Evolutionary conservation across 257 asterid genomes (phyloP).

Genomic region (Anisodus acutangulus): DNA sequence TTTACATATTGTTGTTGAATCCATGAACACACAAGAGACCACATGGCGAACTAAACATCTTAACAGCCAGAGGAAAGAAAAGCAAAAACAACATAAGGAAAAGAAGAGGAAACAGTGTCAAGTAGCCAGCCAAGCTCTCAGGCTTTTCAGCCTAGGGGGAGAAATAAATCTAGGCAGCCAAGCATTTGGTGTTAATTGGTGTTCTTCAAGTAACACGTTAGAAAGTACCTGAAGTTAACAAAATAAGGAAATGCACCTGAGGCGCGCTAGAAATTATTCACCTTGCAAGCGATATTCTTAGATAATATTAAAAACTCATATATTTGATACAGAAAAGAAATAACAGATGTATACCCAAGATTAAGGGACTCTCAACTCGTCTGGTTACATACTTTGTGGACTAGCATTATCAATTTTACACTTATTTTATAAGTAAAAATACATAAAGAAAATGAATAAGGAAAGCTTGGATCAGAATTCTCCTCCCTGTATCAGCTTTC

Average conservation of each 20-base stretch:
- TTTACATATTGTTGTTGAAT: not conserved
- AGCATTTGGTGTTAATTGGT: not conserved
- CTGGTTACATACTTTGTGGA: not conserved
- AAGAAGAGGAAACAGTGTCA: no score
- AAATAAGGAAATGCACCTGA: not conserved
- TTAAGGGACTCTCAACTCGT: not conserved
- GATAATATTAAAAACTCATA: not conserved
- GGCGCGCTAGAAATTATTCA: not conserved
- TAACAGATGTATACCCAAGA: not conserved
- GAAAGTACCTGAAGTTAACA: not conserved
- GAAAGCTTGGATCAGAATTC: slow-evolving; percentile 10
- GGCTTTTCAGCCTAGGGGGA: no score
- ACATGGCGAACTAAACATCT: not conserved
- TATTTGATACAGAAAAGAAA: not conserved
- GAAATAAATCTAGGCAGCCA: not conserved
- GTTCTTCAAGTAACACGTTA: not conserved
- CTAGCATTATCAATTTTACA: not conserved
- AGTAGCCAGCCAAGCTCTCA: no score
- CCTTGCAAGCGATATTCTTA: not conserved
- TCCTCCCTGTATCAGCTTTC: not conserved
- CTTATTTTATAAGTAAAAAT: not conserved
- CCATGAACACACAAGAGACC: not conserved
- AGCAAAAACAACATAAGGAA: no score
- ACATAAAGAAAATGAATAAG: not conserved
- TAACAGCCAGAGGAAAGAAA: not conserved